Percentiles rank a stretch among this genome's conserved stretches.
Evolutionary conservation across 495 filamentous ascomycete species (phyloP).

Genomic region (Parathielavia hyrcaniae): DNA sequence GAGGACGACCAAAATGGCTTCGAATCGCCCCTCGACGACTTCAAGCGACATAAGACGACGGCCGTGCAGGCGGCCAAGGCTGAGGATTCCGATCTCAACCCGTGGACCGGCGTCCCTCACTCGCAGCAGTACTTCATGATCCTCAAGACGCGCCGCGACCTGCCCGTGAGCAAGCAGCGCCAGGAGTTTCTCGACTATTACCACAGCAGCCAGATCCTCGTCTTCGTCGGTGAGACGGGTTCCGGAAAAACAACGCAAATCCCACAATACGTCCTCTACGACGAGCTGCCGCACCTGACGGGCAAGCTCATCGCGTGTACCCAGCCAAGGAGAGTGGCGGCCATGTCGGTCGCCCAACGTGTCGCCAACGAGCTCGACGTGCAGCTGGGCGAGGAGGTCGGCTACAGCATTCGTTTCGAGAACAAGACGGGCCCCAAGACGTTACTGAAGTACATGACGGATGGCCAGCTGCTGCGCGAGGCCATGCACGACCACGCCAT

Average conservation of each 20-base stretch:
- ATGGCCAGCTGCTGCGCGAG: conserved; percentile 97
- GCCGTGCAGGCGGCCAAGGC: conserved; percentile 62
- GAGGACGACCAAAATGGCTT: conserved; percentile 40
- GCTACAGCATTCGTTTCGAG: conserved; percentile 98
- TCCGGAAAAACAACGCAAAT: conserved; percentile 99
- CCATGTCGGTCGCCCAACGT: conserved; percentile 98
- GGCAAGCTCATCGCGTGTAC: conserved; percentile 93
- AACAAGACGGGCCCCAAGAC: conserved; percentile 89
- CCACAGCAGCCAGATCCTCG: conserved; percentile 87
- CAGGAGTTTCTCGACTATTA: conserved; percentile 91
- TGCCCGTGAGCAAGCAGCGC: conserved; percentile 86
- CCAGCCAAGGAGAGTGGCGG: conserved; percentile 93
- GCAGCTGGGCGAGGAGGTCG: conserved; percentile 86
- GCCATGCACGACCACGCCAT: conserved; percentile 96
- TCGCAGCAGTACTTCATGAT: conserved; percentile 85
- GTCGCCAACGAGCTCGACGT: conserved; percentile 97
- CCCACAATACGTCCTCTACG: conserved; percentile 94
- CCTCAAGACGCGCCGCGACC: conserved; percentile 69
- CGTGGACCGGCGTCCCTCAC: conserved; percentile 70
- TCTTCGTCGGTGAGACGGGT: conserved; percentile 98
- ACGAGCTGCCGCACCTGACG: conserved; percentile 83
- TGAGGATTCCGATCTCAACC: conserved; percentile 79
- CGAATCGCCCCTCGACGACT: conserved; percentile 51
- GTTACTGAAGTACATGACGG: conserved; percentile 98
- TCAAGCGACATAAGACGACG: conserved; percentile 77